Evolutionary conservation across 2,329 filamentous ascomycete genomes (phyloP), one percentile per base, ranked within the genome.

Genomic region (Pseudocercospora eumusae): DNA sequence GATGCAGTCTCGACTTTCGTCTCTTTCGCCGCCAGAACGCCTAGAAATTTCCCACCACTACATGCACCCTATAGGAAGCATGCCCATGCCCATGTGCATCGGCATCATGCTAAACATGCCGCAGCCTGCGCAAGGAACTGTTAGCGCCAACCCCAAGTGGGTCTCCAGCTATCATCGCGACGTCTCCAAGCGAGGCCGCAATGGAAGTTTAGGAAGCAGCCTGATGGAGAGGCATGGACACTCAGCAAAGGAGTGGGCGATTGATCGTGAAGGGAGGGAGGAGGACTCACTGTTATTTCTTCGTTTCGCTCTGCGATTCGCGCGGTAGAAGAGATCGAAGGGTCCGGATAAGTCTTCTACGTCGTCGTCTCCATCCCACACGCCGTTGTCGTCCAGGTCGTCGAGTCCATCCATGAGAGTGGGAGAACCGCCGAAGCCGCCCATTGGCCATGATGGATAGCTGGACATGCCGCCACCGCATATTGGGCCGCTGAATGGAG

Each of bases 311-410:
- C 52, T 54, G 2, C 52, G 27, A n/a, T 54, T 33, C 8, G 27
- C n/a, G 13, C 28, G 52, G 18, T 54, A 54, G 8, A 54, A 54
- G 31, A 54, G 20, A 3, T 54, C 52, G 10, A 54, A 54, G n/a
- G 52, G 52, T 15, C 36, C 36, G 8, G 52, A 18, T 2, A 54
- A 18, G 52, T 15, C 11, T 33, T 93, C 42, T 93, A 93, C 60
- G 89, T 76, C 62, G 75, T 73, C 45, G 84, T 75, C 33, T 85
- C 85, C 57, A 81, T 79, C 61, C 88, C 86, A 73, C 88, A 95
- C 70, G 90, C 83, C 1, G 78, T 67, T 45, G 82, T 83, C 61
- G 95, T 95, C 27, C 89, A 92, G 21, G 93, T 98, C 82, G 9
- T 36, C 52, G 8, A 54, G 52, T 10, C 28, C 52, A 13, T 36